Conservation (phyloP, 78 protist genomes). For the Chrysochromulina tobinii region DNA sequence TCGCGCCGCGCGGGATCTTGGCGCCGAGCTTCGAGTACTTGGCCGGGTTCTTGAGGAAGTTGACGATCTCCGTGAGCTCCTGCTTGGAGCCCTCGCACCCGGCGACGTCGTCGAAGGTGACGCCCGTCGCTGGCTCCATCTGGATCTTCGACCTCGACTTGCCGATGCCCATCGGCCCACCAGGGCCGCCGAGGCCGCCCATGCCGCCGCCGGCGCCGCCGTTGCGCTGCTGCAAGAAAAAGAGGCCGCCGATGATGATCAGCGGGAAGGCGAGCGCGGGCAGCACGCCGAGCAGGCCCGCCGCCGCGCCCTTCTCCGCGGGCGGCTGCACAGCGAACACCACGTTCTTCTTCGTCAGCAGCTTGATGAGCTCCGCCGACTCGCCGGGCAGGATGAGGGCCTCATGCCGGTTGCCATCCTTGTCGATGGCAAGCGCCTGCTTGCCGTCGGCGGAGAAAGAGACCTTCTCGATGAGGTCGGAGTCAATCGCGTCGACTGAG, state of each 20-base stretch:
- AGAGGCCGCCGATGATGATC: conserved; percentile 42
- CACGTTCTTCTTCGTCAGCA: background rate
- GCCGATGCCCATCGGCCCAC: background rate
- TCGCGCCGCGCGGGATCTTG: conserved; percentile 70
- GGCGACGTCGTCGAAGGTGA: conserved; percentile 53
- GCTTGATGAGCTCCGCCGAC: conserved; percentile 2
- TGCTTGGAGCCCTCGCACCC: conserved; percentile 56
- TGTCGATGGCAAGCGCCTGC: background rate
- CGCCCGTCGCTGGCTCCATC: conserved; percentile 30
- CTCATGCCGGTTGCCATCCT: conserved; percentile 14
- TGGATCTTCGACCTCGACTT: conserved; percentile 10
- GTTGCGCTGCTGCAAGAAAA: conserved; percentile 17
- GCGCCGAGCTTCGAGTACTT: conserved; percentile 66
- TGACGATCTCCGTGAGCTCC: conserved; percentile 71
- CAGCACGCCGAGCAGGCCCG: background rate
- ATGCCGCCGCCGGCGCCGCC: too few relatives aligned
- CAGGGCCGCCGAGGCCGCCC: background rate
- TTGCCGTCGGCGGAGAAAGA: conserved; percentile 3
- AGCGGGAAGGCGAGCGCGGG: conserved; percentile 45
- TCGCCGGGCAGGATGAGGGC: background rate
- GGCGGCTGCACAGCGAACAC: conserved; percentile 29
- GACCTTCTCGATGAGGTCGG: background rate
- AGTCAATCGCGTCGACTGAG: background rate
- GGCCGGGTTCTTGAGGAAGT: conserved; percentile 88
- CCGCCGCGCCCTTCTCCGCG: background rate